Base-by-base conservation (phyloP, 768 basidiomycete genomes). In the Megacollybia marginata region DNA sequence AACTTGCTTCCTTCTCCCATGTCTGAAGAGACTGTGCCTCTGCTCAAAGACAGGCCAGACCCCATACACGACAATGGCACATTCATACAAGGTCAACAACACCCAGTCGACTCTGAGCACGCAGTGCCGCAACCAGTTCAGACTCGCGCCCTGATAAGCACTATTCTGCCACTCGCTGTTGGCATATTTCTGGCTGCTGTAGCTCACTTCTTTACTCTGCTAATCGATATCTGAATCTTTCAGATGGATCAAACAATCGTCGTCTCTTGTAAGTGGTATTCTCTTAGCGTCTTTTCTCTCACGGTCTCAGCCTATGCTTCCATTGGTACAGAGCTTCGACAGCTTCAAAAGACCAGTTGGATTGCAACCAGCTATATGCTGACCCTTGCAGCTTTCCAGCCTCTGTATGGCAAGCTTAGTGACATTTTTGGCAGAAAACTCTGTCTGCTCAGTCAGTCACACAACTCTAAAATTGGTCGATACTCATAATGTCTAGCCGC, bases 331-430 rank as follows among this genome's bases (percentile, higher is more conserved):
- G 80, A 83, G 54, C 63, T 84, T 5, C 72, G 81, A 6, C 73
- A 80, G 58, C 69, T 84, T 4, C 78, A 83, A 52, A 82, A 76
- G 49, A 80, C 80, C 1, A 81, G 80, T 53, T 84, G 81, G 81
- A 79, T 84, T 28, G 76, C 80, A 4, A 83, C 81, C 0, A 75
- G 76, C 0, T 83, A 83, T 56, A 71, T 84, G 65, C 59, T 84
- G 48, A 79, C 80, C 0, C 62, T 78, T 35, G 78, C 81, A 0
- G 78, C 74, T 51, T 79, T 83, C 53, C 82, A 82, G 81, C 81
- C 82, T 12, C 60, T 85, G 2, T 82, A 79, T 51, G 82, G 82
- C 5, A 83, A 85, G 62, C 62, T 78, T 33, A 77, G 80, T 57
- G 82, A 85, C 55, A 82, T 83, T 1, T 85, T 82, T 50, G 52